Evolutionary conservation across 768 basidiomycete genomes (phyloP).

Genomic region (Serpula lacrymans): DNA sequence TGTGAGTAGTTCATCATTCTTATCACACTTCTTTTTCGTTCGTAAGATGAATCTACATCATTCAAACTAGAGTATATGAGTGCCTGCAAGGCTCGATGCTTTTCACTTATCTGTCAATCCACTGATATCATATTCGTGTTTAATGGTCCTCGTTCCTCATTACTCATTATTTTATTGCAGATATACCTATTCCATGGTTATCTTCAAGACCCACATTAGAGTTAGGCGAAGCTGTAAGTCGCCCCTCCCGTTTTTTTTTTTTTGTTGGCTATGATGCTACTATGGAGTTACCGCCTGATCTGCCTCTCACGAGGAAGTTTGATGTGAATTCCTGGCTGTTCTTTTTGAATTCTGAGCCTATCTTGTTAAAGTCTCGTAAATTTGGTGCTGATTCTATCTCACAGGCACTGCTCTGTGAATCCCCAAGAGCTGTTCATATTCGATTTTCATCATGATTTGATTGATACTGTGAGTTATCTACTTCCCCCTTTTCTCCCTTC

Average conservation of each 20-base stretch:
- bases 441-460: slow-evolving; percentile 8
- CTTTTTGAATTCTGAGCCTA: slow-evolving; percentile 58
- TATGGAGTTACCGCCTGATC: slow-evolving; percentile 89
- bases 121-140: slow-evolving; percentile 43
- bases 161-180: slow-evolving; percentile 8
- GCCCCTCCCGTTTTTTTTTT: slow-evolving; percentile 6
- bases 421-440: neutral
- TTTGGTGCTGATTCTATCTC: slow-evolving; percentile 1
- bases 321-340: slow-evolving; percentile 85
- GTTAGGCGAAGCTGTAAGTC: slow-evolving; percentile 31
- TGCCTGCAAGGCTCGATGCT: slow-evolving; percentile 62
- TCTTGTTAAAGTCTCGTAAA: neutral
- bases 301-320: slow-evolving; percentile 35
- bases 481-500: slow-evolving; percentile 4
- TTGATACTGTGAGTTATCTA: slow-evolving; percentile 27
- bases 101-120: slow-evolving; percentile 60
- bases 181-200: neutral
- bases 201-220: neutral
- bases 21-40: slow-evolving; percentile 10
- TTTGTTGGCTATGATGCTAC: slow-evolving; percentile 48
- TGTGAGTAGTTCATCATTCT: slow-evolving; percentile 14
- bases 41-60: slow-evolving; percentile 55
- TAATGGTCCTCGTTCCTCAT: neutral
- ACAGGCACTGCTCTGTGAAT: neutral
- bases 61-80: slow-evolving; percentile 97